Evolutionary conservation across 192 early-diverging fungal genomes (phyloP).

Genomic region (Coemansia sp.): DNA sequence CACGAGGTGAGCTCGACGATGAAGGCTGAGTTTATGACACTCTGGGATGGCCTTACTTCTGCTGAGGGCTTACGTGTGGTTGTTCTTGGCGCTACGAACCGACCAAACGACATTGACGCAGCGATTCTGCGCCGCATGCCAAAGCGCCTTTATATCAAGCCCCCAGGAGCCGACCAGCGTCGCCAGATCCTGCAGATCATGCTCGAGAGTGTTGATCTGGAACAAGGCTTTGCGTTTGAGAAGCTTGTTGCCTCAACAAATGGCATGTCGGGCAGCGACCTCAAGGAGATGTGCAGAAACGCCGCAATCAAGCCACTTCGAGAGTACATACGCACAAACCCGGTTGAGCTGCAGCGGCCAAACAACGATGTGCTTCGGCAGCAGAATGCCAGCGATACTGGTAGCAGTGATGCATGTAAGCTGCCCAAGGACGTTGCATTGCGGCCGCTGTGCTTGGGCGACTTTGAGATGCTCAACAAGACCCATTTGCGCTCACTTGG

Average conservation of each 20-base stretch:
- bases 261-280: constrained; percentile 88
- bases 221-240: constrained; percentile 64
- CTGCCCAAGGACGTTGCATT: constrained; percentile 13
- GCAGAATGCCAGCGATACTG: background rate
- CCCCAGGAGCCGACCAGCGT: constrained; percentile 84
- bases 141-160: constrained; percentile 82
- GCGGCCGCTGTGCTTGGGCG: constrained; percentile 30
- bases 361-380: constrained; percentile 10
- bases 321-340: constrained; percentile 69
- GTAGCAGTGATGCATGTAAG: background rate
- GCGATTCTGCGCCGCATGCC: constrained; percentile 98
- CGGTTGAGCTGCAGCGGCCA: constrained; percentile 36
- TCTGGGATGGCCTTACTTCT: constrained; percentile 94
- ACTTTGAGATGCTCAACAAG: constrained; percentile 38
- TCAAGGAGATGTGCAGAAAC: constrained; percentile 97
- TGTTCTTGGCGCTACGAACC: constrained; percentile 93
- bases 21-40: constrained; percentile 99
- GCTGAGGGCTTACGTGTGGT: constrained; percentile 56
- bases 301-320: constrained; percentile 95
- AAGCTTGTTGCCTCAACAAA: constrained; percentile 71
- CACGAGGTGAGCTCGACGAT: constrained; percentile 98
- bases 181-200: constrained; percentile 80
- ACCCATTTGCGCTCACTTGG: constrained; percentile 26
- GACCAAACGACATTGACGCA: constrained; percentile 96
- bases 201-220: constrained; percentile 69